These are phyloP conservation scores for Seiridium cupressi DNA, from an alignment of 2,329 filamentous ascomycete genomes.

Conservation along the genomic window DNA sequence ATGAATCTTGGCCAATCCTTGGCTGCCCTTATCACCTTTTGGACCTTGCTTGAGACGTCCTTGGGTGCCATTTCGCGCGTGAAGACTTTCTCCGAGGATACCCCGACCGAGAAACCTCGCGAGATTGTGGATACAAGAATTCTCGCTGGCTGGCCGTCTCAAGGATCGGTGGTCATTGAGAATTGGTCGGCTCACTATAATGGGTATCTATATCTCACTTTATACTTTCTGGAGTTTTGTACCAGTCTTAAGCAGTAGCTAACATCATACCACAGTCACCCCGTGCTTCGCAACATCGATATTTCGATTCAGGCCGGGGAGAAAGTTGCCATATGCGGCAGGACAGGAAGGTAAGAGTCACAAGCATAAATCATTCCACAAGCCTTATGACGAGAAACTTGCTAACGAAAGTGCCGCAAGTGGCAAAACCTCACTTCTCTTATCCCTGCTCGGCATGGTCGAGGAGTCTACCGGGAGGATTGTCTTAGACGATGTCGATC, in stretches of 20 bases:
- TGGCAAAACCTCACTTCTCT: conserved; percentile 7
- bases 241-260: neutral
- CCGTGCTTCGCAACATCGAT: conserved; percentile 3
- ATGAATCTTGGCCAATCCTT: neutral
- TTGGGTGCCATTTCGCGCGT: conserved; percentile 1
- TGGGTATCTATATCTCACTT: conserved; percentile 5
- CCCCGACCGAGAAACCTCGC: conserved; percentile 5
- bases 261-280: neutral
- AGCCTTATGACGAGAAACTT: conserved; percentile 6
- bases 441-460: conserved; percentile 4
- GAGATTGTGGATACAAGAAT: conserved; percentile 6
- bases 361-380: conserved; percentile 5
- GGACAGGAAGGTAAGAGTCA: conserved; percentile 6
- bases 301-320: conserved; percentile 1
- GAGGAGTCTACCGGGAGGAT: neutral
- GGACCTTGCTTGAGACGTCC: conserved; percentile 6
- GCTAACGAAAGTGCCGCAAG: conserved; percentile 5
- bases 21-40: neutral
- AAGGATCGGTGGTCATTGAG: conserved; percentile 1
- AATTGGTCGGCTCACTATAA: conserved; percentile 6
- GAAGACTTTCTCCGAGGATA: neutral
- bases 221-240: conserved; percentile 1
- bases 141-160: neutral
- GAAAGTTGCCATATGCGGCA: conserved; percentile 3
- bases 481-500: conserved; percentile 2